These are phyloP conservation scores for Blumeria graminis DNA, from an alignment of 2,329 filamentous ascomycete genomes.

Conservation along the genomic window DNA sequence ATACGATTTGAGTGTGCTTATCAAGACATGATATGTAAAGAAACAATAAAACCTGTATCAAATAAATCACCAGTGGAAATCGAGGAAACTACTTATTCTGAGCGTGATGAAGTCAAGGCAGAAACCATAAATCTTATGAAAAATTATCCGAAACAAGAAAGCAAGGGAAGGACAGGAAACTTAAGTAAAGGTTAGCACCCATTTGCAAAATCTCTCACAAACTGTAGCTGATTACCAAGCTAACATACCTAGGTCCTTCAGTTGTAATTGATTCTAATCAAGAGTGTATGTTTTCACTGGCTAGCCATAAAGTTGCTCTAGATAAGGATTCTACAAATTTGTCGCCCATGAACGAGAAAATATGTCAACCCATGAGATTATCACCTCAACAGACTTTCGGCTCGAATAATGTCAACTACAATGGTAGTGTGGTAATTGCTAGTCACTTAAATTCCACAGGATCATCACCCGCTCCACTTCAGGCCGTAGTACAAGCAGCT, in stretches of 20 bases:
- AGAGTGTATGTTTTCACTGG: neutral
- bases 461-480: conserved; percentile 25
- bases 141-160: too few species aligned
- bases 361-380: conserved; percentile 5
- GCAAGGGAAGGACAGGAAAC: too few species aligned
- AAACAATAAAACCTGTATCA: neutral
- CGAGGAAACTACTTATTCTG: too few species aligned
- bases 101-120: too few species aligned
- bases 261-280: neutral
- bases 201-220: neutral
- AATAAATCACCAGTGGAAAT: too few species aligned
- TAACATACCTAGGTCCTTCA: neutral
- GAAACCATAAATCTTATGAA: too few species aligned
- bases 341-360: conserved; percentile 11
- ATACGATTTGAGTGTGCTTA: neutral
- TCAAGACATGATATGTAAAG: neutral
- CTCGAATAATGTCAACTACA: conserved; percentile 22
- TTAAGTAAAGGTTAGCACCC: too few species aligned
- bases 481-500: neutral
- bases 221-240: neutral
- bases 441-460: conserved; percentile 28
- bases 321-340: conserved; percentile 19
- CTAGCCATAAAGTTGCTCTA: neutral
- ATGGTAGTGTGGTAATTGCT: conserved; percentile 31
- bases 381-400: conserved; percentile 8